Evolutionary conservation across 2,329 filamentous ascomycete genomes (phyloP).

Genomic region (Microdochium trichocladiopsis): DNA sequence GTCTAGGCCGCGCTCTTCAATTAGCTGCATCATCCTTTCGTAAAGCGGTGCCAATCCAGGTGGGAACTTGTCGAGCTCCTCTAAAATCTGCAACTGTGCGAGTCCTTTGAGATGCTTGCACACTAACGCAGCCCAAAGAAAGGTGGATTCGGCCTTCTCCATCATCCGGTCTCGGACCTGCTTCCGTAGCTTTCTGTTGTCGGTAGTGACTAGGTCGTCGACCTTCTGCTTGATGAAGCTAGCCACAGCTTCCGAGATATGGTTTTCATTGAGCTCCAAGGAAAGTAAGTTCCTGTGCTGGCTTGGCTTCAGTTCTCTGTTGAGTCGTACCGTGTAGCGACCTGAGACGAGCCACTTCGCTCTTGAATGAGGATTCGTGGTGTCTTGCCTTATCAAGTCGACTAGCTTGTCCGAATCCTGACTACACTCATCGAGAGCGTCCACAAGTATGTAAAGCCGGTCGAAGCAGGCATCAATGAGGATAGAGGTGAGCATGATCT

Average conservation of each 20-base stretch:
- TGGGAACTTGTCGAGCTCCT: background rate
- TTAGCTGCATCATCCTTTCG: too few species aligned
- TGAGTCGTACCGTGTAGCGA: background rate
- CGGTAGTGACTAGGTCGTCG: background rate
- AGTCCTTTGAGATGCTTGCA: conserved; percentile 16
- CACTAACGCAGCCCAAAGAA: conserved; percentile 34
- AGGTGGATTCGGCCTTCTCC: conserved; percentile 28
- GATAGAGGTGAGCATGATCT: background rate
- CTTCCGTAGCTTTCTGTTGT: background rate
- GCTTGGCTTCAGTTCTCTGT: background rate
- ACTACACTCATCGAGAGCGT: background rate
- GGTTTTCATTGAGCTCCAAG: background rate
- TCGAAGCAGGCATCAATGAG: background rate
- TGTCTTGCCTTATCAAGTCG: background rate
- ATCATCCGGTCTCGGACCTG: background rate
- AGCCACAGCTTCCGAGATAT: conserved; percentile 22
- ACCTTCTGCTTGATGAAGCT: conserved; percentile 25
- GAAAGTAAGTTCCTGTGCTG: background rate
- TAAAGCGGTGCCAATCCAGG: too few species aligned
- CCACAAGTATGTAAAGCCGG: background rate
- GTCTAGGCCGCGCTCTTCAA: too few species aligned
- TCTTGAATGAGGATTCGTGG: background rate
- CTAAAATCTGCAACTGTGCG: background rate
- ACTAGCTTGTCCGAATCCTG: background rate
- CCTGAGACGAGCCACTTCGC: background rate